These are phyloP conservation scores for Fusarium transvaalense DNA, from an alignment of 2,329 filamentous ascomycete species.

Conservation along the genomic window DNA sequence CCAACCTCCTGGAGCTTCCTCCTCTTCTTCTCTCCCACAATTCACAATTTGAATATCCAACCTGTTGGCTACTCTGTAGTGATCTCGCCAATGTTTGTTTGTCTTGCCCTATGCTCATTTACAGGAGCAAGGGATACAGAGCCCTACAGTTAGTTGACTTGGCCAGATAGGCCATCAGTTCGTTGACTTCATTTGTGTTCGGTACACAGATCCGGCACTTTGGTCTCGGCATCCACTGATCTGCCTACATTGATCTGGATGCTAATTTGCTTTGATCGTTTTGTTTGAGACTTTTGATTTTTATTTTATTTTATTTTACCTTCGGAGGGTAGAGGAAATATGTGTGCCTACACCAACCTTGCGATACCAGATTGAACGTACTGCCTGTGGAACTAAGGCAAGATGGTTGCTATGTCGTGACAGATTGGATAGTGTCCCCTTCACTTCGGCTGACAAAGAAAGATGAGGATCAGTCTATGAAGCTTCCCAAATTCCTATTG, in stretches of 20 bases:
- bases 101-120: not conserved
- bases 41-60: not conserved
- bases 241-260: not conserved
- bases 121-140: slow-evolving; percentile 1
- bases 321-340: too few species aligned
- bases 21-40: not conserved
- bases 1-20: not conserved
- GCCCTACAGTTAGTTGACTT: not conserved
- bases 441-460: slow-evolving; percentile 24
- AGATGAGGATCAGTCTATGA: not conserved
- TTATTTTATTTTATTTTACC: too few species aligned
- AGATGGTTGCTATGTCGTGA: not conserved
- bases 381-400: not conserved
- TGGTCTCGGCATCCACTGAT: slow-evolving; percentile 3
- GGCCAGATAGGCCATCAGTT: not conserved
- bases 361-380: not conserved
- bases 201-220: not conserved
- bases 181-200: slow-evolving; percentile 4
- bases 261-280: not conserved
- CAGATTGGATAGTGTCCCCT: not conserved
- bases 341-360: not conserved
- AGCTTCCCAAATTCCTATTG: not conserved
- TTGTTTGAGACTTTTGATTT: not conserved
- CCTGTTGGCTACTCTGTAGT: not conserved
- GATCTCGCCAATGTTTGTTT: slow-evolving; percentile 1